These are phyloP conservation scores for bread wheat (Triticum aestivum) DNA, from an alignment of 176 grass and related monocot genomes.

Conservation along the genomic window DNA sequence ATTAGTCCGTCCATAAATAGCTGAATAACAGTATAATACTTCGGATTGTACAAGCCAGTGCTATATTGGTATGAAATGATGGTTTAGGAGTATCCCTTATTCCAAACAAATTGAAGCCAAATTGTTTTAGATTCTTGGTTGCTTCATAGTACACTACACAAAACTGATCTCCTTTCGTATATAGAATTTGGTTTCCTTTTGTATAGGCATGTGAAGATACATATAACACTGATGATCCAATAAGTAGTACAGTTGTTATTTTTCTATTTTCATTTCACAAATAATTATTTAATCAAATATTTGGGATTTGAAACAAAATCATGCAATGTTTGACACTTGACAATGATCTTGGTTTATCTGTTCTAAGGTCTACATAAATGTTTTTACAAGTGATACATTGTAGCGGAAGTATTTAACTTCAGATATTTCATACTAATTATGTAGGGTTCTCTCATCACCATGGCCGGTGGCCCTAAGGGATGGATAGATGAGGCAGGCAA, in stretches of 20 bases:
- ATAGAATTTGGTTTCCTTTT: not conserved
- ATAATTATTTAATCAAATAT: not conserved
- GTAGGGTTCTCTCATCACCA: constrained; percentile 10
- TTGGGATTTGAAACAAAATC: not conserved
- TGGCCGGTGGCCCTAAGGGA: constrained; percentile 18
- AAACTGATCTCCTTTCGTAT: not conserved
- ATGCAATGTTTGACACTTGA: not conserved
- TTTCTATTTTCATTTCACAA: not conserved
- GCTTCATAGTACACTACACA: not conserved
- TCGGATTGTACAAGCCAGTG: too few relatives aligned
- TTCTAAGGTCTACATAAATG: not conserved
- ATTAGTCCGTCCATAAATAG: too few relatives aligned
- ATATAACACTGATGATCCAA: not conserved
- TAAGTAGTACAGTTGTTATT: not conserved
- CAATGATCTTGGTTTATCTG: not conserved
- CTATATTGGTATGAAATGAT: not conserved
- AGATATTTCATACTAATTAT: not conserved
- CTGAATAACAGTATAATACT: too few relatives aligned
- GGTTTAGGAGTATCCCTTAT: not conserved
- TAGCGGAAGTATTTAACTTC: not conserved
- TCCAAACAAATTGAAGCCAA: not conserved
- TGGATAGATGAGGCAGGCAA: not conserved
- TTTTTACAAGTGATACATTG: not conserved
- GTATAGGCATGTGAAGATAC: not conserved
- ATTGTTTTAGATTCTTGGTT: not conserved